These are phyloP conservation scores for Sporothrix dimorphospora DNA, from an alignment of 2,329 filamentous ascomycete genomes.

Conservation along the genomic window DNA sequence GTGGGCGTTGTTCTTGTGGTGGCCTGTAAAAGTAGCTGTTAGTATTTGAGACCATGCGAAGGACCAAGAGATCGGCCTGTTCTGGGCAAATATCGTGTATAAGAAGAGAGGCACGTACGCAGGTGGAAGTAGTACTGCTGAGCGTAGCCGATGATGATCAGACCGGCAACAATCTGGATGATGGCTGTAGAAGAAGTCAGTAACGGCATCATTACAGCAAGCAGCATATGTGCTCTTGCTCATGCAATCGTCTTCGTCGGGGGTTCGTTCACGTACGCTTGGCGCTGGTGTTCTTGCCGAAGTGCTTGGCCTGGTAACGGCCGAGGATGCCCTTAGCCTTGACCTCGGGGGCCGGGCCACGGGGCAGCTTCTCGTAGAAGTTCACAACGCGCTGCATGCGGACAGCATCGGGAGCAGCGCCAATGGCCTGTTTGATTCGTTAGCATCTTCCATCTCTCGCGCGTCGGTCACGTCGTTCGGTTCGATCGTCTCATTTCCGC, in stretches of 20 bases:
- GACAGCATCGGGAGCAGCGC: conserved; percentile 90
- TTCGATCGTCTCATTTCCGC: neutral
- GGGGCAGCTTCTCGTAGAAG: conserved; percentile 98
- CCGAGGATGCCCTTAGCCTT: conserved; percentile 82
- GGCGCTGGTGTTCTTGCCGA: conserved; percentile 88
- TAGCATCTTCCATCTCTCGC: neutral
- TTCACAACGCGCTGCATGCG: conserved; percentile 97
- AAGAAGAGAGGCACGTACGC: conserved; percentile 64
- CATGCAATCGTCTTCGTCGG: neutral
- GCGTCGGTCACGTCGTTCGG: neutral
- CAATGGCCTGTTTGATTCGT: conserved; percentile 71
- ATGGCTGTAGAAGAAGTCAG: conserved; percentile 64
- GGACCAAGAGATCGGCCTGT: neutral
- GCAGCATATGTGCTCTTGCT: neutral
- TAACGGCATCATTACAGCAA: neutral
- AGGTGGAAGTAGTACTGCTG: conserved; percentile 99
- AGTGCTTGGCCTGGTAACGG: conserved; percentile 86
- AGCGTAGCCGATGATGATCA: conserved; percentile 85
- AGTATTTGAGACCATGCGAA: neutral
- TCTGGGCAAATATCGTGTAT: neutral
- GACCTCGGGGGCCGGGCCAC: conserved; percentile 81
- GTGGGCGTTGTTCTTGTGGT: conserved; percentile 99
- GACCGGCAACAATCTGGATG: conserved; percentile 77
- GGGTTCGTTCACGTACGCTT: conserved; percentile 71
- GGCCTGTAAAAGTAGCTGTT: conserved; percentile 60